phyloP scores from a whole-genome alignment of 148 eudicot species.

The Chenopodium suecicum region DNA sequence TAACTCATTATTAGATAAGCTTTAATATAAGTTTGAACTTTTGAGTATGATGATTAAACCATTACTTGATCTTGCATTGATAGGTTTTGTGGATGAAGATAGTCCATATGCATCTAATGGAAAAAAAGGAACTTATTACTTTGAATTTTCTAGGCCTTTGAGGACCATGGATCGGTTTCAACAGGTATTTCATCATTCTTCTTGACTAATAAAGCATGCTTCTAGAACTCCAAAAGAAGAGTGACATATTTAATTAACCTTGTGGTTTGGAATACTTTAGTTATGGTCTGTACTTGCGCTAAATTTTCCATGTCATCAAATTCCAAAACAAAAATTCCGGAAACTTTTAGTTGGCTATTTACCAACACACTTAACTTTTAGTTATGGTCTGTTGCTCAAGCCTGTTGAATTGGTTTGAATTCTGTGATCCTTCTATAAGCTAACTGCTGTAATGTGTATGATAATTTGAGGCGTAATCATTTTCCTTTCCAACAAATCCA shows the following conservation, averaged over 20 bases:
- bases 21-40: too few relatives aligned
- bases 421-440: not conserved
- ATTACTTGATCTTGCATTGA: slow-evolving; percentile 17
- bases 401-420: not conserved
- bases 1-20: too few relatives aligned
- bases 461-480: too few relatives aligned
- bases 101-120: slow-evolving; percentile 74
- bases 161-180: slow-evolving; percentile 92
- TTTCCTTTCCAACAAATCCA: too few relatives aligned
- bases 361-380: not conserved
- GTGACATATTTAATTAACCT: not conserved
- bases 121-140: slow-evolving; percentile 74
- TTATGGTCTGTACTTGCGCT: not conserved
- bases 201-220: not conserved
- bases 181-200: slow-evolving; percentile 48
- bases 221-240: not conserved
- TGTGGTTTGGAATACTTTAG: not conserved
- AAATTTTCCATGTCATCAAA: not conserved
- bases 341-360: not conserved
- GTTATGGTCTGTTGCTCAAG: not conserved
- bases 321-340: too few relatives aligned
- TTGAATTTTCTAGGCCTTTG: slow-evolving; percentile 84
- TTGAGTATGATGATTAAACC: not conserved
- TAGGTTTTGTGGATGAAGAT: slow-evolving; percentile 75
- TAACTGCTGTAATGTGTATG: not conserved